Evolutionary conservation across 1,284 basidiomycete genomes (phyloP), one percentile per base, ranked within the genome.

Genomic region (Puccinia hordei): DNA sequence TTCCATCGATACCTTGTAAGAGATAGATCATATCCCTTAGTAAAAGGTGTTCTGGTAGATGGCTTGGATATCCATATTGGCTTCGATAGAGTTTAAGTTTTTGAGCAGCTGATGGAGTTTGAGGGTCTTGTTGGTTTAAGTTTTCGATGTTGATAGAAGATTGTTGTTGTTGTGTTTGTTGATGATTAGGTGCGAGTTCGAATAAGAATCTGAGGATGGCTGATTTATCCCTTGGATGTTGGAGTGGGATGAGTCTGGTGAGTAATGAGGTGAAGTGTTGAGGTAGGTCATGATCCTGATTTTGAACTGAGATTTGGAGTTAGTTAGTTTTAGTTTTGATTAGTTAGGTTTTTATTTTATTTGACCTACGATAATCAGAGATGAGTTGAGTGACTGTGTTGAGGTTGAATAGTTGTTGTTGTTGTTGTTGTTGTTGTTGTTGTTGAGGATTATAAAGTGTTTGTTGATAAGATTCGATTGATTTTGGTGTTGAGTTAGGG

Each of bases 1-100:
- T 92, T 2, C 97, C 97, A 55, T 96, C 96, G 83, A 99, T 98
- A 12, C 97, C 97, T 87, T 99, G 97, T 68, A 99, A 87, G 24
- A 99, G 88, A 86, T 96, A 98, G 68, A 99, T 87, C 0, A 94
- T 92, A 86, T 99, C 97, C 44, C 95, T 91, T 15, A 99, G 88
- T 65, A 99, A 89, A 6, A 80, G 41, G 30, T 69, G 27, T 72
- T 79, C 76, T 27, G 66, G 53, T 27, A 79, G 55, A 71, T 79
- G 76, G 38, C 35, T 22, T 30, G 35, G 76, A 27, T 46, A 59
- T 17, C 5, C 12, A 72, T 79, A 35, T 35, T 79, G 76, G 27
- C 2, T 0, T 0, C 75, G 61, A 24, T 57, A 53, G 19, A 13
- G 24, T 51, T 44, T 66, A 1, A 77, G 46, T 69, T 57, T 77